Percentiles rank a stretch among this genome's conserved stretches.
Conservation (phyloP, 345 rosid genomes). For the Brassica cretica region DNA sequence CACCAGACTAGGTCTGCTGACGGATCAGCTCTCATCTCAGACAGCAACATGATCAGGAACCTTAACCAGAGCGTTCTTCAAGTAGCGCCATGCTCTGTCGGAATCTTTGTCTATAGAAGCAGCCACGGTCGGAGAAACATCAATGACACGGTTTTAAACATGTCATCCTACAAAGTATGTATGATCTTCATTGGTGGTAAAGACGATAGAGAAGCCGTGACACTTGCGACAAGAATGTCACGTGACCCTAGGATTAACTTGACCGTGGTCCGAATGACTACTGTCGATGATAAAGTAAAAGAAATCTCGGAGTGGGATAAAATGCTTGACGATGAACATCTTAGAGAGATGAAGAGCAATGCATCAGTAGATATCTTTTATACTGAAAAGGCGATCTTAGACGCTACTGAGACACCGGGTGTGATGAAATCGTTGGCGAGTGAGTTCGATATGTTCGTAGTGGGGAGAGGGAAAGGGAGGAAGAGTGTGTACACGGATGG, state of each 20-base stretch:
- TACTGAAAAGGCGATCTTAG: constrained; percentile 21
- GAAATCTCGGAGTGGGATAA: constrained; percentile 32
- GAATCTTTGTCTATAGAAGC: constrained; percentile 46
- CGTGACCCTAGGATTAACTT: constrained; percentile 20
- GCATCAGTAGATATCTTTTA: constrained; percentile 3
- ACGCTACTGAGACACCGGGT: constrained; percentile 37
- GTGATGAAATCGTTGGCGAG: constrained; percentile 16
- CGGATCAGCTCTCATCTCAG: constrained; percentile 38
- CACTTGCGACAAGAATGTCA: constrained; percentile 32
- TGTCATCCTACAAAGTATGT: constrained; percentile 17
- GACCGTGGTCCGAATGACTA: constrained; percentile 22
- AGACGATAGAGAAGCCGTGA: constrained; percentile 48
- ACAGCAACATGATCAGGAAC: constrained; percentile 31
- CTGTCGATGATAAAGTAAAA: not conserved
- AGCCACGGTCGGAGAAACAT: constrained; percentile 12
- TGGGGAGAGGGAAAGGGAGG: constrained; percentile 39
- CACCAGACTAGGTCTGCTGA: constrained; percentile 51
- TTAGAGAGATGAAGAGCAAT: constrained; percentile 26
- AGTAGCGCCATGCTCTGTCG: constrained; percentile 64
- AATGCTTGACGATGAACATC: constrained; percentile 36
- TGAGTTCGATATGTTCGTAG: constrained; percentile 41
- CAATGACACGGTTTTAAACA: not conserved
- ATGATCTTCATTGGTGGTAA: constrained; percentile 47
- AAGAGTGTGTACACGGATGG: constrained; percentile 33
- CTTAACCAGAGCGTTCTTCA: constrained; percentile 52